Base-by-base conservation (phyloP, 2,329 filamentous ascomycete species). In the Colletotrichum euphorbiae region DNA sequence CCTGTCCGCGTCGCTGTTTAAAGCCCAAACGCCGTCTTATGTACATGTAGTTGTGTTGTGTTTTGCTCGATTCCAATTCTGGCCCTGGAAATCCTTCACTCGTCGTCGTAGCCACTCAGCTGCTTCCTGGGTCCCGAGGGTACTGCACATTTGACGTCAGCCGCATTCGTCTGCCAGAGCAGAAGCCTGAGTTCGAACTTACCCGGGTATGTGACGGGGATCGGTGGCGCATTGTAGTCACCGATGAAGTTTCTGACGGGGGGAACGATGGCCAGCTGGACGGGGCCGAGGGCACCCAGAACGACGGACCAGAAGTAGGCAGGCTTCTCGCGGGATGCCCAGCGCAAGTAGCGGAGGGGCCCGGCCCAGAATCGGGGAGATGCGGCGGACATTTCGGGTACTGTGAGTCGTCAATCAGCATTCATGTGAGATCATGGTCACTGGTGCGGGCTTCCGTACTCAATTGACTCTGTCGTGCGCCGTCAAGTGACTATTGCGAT, bases 141-240 rank as follows among this genome's bases (percentile, higher is more conserved):
- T 61, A 90, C 88, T 90, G 71, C 62, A 56, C 33, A 67, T 33
- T 62, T 12, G 40, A 17, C 31, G 64, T 55, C 56, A 65, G 51
- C 40, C 17, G 11, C 36, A 4, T 28, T 6, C 15, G 0, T 21
- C 9, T 36, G n/a, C 2, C 4, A 15, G 45, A 3, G 13, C 21
- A 51, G 11, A 24, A n/a, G 8, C 11, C 11, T 15, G 33, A 24
- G 19, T 38, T 7, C n/a, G 40, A 19, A 87, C 93, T 79, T 88
- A 98, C 95, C 88, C 69, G 96, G 96, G 85, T 98, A 99, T 78
- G 94, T 97, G 80, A 94, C 82, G 36, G 96, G 96, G 72, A 98
- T 90, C 65, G 85, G 87, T 71, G 88, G 83, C 71, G 91, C 87
- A 74, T 90, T 87, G 73, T 89, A 82, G 78, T 97, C 93, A 74